A percentile compares a stretch with the other conserved stretches of the same genome.
Evolutionary conservation across 345 rosid genomes (phyloP).

Genomic region (Acer saccharum): DNA sequence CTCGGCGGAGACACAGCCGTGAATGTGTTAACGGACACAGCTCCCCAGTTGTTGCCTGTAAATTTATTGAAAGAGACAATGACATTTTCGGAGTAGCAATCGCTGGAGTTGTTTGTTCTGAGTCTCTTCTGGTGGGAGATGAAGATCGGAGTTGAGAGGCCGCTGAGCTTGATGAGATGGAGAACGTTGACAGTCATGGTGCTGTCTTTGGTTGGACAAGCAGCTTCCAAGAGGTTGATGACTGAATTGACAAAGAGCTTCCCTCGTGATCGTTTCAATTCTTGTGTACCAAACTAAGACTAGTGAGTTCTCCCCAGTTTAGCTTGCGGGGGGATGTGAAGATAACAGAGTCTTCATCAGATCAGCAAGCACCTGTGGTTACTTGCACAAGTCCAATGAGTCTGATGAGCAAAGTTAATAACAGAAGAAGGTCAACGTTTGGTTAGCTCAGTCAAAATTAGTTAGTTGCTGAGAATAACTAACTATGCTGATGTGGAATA

Average conservation of each 20-base stretch:
- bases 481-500: too few relatives aligned
- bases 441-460: too few relatives aligned
- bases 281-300: too few relatives aligned
- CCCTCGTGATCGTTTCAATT: too few relatives aligned
- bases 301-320: too few relatives aligned
- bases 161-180: conserved; percentile 57
- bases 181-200: conserved; percentile 46
- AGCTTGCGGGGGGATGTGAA: too few relatives aligned
- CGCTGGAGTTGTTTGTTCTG: not conserved
- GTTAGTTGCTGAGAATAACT: too few relatives aligned
- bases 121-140: conserved; percentile 49
- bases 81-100: conserved; percentile 42
- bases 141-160: conserved; percentile 48
- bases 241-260: conserved; percentile 21
- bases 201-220: conserved; percentile 32
- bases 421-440: too few relatives aligned
- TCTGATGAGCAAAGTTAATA: too few relatives aligned
- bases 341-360: too few relatives aligned
- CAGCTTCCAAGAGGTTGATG: conserved; percentile 39
- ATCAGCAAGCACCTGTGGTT: too few relatives aligned
- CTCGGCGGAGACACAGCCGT: conserved; percentile 34
- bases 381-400: too few relatives aligned
- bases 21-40: conserved; percentile 18
- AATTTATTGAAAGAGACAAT: conserved; percentile 31
- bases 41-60: conserved; percentile 11